Conservation (phyloP, 345 rosid genomes). For the Draba incana region DNA sequence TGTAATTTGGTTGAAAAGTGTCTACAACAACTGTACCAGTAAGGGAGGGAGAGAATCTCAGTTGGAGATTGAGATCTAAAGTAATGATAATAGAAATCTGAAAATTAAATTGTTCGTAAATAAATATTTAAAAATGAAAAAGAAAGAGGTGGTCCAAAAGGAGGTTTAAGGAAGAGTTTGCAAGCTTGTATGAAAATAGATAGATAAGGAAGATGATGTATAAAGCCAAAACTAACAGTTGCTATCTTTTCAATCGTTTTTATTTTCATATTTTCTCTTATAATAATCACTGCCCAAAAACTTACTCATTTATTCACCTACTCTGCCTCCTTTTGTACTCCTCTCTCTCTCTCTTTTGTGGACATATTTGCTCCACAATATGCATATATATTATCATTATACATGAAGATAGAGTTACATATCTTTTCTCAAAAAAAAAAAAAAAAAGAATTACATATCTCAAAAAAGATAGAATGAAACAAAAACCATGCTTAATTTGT, state of each 20-base stretch:
- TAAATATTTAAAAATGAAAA: background rate
- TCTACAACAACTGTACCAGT: conserved; percentile 42
- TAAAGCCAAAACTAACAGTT: conserved; percentile 68
- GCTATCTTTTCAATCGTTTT: conserved; percentile 38
- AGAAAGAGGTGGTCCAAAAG: conserved; percentile 37
- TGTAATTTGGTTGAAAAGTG: conserved; percentile 35
- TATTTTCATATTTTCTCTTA: background rate
- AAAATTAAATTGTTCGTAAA: conserved; percentile 33
- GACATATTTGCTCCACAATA: conserved; percentile 21
- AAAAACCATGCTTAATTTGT: background rate
- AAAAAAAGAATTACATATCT: background rate
- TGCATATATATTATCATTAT: background rate
- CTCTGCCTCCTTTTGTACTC: conserved; percentile 41
- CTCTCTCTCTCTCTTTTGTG: conserved; percentile 22
- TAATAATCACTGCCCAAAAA: conserved; percentile 32
- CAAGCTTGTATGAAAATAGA: conserved; percentile 49
- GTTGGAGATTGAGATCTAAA: conserved; percentile 72
- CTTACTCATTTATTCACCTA: conserved; percentile 48
- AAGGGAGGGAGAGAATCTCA: conserved; percentile 51
- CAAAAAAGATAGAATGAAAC: background rate
- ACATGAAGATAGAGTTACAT: background rate
- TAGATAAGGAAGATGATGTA: conserved; percentile 57
- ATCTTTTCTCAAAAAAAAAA: background rate
- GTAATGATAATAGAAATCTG: conserved; percentile 48
- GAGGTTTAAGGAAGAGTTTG: conserved; percentile 49